These are phyloP conservation scores for Macadamia integrifolia DNA, from an alignment of 164 flowering plant genomes.

Conservation along the genomic window DNA sequence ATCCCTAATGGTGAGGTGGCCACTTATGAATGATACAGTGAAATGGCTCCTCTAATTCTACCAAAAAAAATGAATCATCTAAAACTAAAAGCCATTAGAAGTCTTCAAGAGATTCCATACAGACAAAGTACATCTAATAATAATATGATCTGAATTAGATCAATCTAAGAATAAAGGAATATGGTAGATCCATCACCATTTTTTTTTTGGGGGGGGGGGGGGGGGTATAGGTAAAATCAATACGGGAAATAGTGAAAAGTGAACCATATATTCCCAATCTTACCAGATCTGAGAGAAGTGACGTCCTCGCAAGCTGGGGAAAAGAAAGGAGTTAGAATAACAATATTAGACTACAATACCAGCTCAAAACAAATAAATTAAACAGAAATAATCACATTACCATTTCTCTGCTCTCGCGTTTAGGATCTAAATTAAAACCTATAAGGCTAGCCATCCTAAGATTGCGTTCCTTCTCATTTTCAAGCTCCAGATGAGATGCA, in stretches of 20 bases:
- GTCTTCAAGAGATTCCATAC: too few relatives aligned
- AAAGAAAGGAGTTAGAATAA: slow-evolving; percentile 3
- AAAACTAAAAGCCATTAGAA: too few relatives aligned
- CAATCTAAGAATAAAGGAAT: too few relatives aligned
- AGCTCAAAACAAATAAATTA: background rate
- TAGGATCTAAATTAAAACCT: slow-evolving; percentile 70
- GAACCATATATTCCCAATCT: slow-evolving; percentile 10
- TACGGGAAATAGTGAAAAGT: too few relatives aligned
- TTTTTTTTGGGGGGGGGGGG: background rate
- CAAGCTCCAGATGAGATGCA: too few relatives aligned
- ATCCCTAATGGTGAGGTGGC: too few relatives aligned
- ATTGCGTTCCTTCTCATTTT: too few relatives aligned
- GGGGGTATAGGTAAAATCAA: background rate
- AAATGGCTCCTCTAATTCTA: too few relatives aligned
- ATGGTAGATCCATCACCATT: slow-evolving; percentile 46
- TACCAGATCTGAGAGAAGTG: slow-evolving; percentile 86
- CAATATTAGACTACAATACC: background rate
- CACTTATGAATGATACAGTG: too few relatives aligned
- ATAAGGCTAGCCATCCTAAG: slow-evolving; percentile 63
- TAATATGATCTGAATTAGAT: too few relatives aligned
- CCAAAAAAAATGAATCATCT: too few relatives aligned
- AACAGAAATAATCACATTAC: slow-evolving; percentile 28
- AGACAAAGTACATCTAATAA: too few relatives aligned
- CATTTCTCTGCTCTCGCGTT: slow-evolving; percentile 74
- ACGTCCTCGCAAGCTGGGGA: slow-evolving; percentile 70